Evolutionary conservation across 1,284 basidiomycete genomes (phyloP), one percentile per base, ranked within the genome.

Genomic region (Pseudozyma pruni): DNA sequence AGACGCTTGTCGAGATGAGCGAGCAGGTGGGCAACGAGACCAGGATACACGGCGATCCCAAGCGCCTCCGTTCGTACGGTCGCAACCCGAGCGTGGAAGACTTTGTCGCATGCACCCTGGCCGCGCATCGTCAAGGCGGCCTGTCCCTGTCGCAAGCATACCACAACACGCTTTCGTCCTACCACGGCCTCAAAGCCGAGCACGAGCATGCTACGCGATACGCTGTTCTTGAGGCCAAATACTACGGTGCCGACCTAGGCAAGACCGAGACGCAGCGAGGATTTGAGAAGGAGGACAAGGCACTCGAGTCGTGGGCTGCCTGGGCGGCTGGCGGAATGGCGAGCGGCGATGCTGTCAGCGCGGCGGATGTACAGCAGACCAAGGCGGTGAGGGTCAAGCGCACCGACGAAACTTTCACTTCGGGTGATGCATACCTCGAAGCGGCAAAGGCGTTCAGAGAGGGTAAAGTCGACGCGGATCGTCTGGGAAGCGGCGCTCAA

Each of bases 41-140:
- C 46, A 86, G 87, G 70, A 84, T 85, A 22, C 84, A 87, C 46
- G 87, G 89, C 71, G 85, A 86, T 25, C 81, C 81, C 27, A 92
- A 90, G 0, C 75, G 79, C 48, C 58, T 47, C 20, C 58, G 53
- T 14, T 75, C 55, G 32, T 74, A 52, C 74, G 54, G 79, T 60
- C n/a, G 81, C 59, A 94, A 93, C 81, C 93, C 94, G 16, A 87
- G 86, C 17, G 87, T 92, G 27, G 94, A 97, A 85, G 93, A 97
- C 83, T 89, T 89, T 34, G 86, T 98, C 57, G 87, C 87, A 54
- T 97, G 91, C 83, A 87, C 90, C 13, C 83, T 91, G 43, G 92
- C 90, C 78, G 86, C 98, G 13, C 88, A 93, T 82, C 83, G 89
- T 61, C 72, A 87, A 53, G 89, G 91, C 75, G 74, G 83, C 1